Conservation (phyloP, 305 asterid species). For the Rubia tinctorum region DNA sequence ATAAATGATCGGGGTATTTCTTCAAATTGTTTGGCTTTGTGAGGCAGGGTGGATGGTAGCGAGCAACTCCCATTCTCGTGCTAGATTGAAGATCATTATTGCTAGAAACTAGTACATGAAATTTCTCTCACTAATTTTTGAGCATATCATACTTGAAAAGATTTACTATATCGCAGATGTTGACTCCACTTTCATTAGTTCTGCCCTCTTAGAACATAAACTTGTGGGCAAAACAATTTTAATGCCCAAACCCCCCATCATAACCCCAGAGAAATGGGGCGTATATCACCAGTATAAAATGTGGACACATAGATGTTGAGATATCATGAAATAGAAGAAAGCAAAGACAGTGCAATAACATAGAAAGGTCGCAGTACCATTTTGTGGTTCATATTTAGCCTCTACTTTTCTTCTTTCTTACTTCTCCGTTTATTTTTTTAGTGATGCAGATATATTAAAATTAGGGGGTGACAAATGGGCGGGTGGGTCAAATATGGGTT, state of each 20-base stretch:
- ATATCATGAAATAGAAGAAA: background rate
- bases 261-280: background rate
- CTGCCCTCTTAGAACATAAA: background rate
- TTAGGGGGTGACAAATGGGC: too few relatives aligned
- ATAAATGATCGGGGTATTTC: background rate
- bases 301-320: background rate
- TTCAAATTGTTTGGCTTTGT: background rate
- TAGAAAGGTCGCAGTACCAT: conserved; percentile 8
- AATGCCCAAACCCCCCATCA: too few relatives aligned
- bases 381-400: conserved; percentile 50
- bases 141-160: too few relatives aligned
- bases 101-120: too few relatives aligned
- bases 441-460: conserved; percentile 44
- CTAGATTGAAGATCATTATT: background rate
- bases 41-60: background rate
- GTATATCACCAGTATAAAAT: background rate
- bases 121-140: too few relatives aligned
- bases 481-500: too few relatives aligned
- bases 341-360: background rate
- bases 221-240: background rate
- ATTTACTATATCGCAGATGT: too few relatives aligned
- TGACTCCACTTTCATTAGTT: too few relatives aligned
- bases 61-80: background rate
- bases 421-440: conserved; percentile 70
- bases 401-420: conserved; percentile 69